Evolutionary conservation across 2,329 filamentous ascomycete genomes (phyloP).

Genomic region (Ceratocystis alfenasii): DNA sequence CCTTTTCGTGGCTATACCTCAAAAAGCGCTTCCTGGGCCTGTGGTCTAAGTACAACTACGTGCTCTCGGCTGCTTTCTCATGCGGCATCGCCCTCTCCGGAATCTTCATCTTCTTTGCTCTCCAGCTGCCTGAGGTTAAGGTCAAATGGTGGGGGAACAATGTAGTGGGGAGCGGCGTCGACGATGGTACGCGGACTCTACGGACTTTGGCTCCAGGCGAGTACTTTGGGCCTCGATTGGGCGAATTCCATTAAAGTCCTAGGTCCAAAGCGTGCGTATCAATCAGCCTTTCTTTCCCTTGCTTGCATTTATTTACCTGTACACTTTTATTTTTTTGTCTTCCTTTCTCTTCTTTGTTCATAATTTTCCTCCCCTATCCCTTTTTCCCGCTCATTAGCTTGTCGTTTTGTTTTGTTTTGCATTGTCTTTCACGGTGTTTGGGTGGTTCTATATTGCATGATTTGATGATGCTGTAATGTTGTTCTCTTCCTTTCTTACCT

Average conservation of each 20-base stretch:
- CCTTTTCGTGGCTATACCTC: constrained; percentile 34
- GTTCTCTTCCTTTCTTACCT: neutral
- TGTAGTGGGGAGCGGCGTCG: constrained; percentile 33
- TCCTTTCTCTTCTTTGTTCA: neutral
- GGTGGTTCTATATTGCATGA: constrained; percentile 7
- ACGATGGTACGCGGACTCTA: constrained; percentile 33
- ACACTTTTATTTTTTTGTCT: constrained; percentile 1
- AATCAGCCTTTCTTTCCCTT: neutral
- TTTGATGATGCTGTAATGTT: constrained; percentile 2
- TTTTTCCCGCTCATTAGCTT: neutral
- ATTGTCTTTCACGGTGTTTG: constrained; percentile 8
- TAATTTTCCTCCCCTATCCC: neutral
- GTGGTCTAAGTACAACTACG: constrained; percentile 41
- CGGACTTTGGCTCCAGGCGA: constrained; percentile 28
- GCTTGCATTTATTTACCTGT: neutral
- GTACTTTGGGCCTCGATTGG: constrained; percentile 28
- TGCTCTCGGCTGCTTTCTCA: constrained; percentile 40
- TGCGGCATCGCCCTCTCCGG: constrained; percentile 40
- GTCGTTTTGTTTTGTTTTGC: constrained; percentile 1
- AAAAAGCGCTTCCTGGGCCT: constrained; percentile 30
- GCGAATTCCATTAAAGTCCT: constrained; percentile 20
- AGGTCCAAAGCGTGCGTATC: no score
- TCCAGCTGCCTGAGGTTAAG: constrained; percentile 35
- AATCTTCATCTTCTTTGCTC: constrained; percentile 43
- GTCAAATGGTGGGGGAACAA: constrained; percentile 41